Base-by-base conservation (phyloP, 2,329 filamentous ascomycete genomes). In the Hypoxylon sp. region DNA sequence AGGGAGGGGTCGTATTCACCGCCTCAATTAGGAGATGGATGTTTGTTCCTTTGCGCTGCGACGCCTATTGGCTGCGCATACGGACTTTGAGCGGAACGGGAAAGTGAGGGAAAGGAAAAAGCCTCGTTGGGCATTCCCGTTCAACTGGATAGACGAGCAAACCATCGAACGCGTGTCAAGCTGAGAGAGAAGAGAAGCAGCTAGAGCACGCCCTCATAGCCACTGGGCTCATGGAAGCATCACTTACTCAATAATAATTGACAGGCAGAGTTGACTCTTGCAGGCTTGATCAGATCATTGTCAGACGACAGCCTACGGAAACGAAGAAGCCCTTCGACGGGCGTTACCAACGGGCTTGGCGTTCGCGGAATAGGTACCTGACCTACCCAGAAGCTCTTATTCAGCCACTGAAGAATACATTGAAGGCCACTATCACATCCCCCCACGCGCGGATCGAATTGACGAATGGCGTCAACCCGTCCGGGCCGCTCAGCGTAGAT, bases 1-100 rank as follows among this genome's bases (percentile, higher is more conserved):
- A 46, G 34, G 64, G 13, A 63, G 62, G 68, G 68, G 68, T 68
- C 32, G 38, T 46, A 68, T 70, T 70, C 63, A 66, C 63, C 65
- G 65, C 68, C 56, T 68, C 38, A 43, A 56, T 61, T 28, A 45
- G 25, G 58, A 57, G 9, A 60, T n/a, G 21, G 21, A 45, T 28
- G 53, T 50, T 60, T 67, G 61, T 61, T 46, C 19, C 28, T 46
- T 64, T 66, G 56, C 56, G 62, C 52, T 32, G 21, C 21, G 48
- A 1, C 32, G 64, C 58, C 45, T 34, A 69, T 65, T 67, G 67
- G 63, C 43, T 52, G 45, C 56, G 51, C 57, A 45, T 36, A 25
- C 57, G 52, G 64, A 52, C 45, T 51, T 65, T n/a, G 57, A 56
- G 38, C 48, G 17, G 55, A 58, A 67, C n/a, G 52, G 63, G 60